Evolutionary conservation across 306 rosid species (phyloP), one percentile per base, ranked within the genome.

Genomic region (Inga laurina): DNA sequence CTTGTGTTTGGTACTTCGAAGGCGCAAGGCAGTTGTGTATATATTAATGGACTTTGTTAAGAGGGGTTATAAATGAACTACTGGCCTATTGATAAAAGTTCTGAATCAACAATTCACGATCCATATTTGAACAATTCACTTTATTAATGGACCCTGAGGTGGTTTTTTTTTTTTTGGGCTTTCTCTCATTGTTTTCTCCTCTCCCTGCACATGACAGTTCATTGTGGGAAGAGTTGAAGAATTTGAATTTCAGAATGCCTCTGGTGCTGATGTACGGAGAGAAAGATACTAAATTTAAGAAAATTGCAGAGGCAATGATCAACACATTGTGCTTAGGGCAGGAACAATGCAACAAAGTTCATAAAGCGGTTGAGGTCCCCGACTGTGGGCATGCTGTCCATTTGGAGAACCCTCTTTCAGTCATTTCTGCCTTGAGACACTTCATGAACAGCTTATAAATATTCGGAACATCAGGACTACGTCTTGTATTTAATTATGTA

Each of bases 321-420:
- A 72, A 72, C 54, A 77, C 82, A 32, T 57, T 90, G 49, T 65
- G 80, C 76, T 49, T 66, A 78, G 80, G 78, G 24, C 84, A 65
- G 74, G 83, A 68, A 67, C 41, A 81, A 22, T 32, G 61, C 64
- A 74, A 66, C 56, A 82, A 76, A 67, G 76, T 90, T 32, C 93
- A 81, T 59, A 90, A 91, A 74, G 87, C 88, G 43, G 86, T 92
- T 81, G 92, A 92, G 88, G 80, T 93, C 84, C 96, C 97, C 27
- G 76, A 87, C 69, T 87, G 89, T 72, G 99, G 99, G 41, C 98
- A 95, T 84, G 98, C 98, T 75, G 91, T 82, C 22, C 99, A 96
- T 87, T 85, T 96, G 82, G 99, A 96, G 88, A 96, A 93, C 81
- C 98, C 99, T 72, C 98, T 96, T 73, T 87, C 91, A 54, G 62